Base-by-base conservation (phyloP, 1,284 basidiomycete genomes). In the Amylostereum areolatum region DNA sequence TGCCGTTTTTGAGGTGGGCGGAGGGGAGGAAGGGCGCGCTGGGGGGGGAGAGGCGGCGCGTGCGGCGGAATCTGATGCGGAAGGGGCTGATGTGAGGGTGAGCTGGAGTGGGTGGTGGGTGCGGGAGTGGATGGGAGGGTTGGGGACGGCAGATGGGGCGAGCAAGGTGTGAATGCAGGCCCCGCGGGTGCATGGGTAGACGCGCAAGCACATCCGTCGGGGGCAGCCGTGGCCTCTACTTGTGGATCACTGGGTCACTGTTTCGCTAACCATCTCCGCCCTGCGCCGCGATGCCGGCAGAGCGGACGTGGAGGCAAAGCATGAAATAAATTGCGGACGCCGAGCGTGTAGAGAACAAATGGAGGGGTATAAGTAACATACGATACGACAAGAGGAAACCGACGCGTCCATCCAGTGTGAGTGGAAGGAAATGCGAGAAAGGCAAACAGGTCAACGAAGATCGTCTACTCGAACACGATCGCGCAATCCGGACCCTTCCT, bases 41-140 rank as follows among this genome's bases (percentile, higher is more conserved):
- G 11, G 89, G 92, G 4, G 81, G 75, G 5, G 87, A 87, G 53
- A 81, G 77, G 59, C 74, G 87, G 59, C 71, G 84, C 42, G 81
- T 92, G 43, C 77, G 94, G 62, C 75, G 92, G 62, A 97, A 97
- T 70, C 65, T 97, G 60, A 93, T 95, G 91, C 75, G 93, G 35
- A 82, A 79, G 58, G 81, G 79, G 9, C 85, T 91, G 70, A 75
- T 81, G 72, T 84, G 66, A 57, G 29, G 41, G 42, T 36, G 10
- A 30, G 32, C 32, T 44, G 45, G 35, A 31, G 44, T 36, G 49
- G 12, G 36, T 35, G 7, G 11, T 8, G 7, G 4, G 30, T 24
- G n/a, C 9, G 28, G n/a, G 28, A n/a, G 18, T 35, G 33, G 10
- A 8, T 36, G 32, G 18, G 25, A 25, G 11, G 45, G 24, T 31